Percentiles rank a stretch among this genome's conserved stretches.
Conservation (phyloP, 176 grass and related monocot genomes). For the Bolboschoenus planiculmis region DNA sequence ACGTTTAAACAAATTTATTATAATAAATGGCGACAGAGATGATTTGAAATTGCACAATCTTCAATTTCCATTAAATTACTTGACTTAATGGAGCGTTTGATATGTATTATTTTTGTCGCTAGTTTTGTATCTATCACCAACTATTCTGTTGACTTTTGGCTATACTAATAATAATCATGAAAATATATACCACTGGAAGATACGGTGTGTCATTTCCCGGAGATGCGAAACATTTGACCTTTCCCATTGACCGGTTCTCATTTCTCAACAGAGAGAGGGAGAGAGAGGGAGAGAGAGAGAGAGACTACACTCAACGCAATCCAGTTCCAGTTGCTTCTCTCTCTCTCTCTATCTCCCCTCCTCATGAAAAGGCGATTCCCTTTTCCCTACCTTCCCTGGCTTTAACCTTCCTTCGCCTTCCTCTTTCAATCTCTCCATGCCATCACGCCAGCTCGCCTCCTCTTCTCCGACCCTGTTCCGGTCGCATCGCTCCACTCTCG, state of each 20-base stretch:
- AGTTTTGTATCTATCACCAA: not conserved
- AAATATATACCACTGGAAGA: not conserved
- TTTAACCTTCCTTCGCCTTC: not conserved
- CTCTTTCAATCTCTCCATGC: conserved; percentile 25
- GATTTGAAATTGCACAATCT: not conserved
- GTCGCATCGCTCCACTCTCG: not conserved
- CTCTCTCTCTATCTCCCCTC: not conserved
- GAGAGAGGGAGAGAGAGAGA: conserved; percentile 1
- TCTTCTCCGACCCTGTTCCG: not conserved
- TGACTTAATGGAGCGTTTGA: not conserved
- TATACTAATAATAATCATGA: not conserved
- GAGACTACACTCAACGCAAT: not conserved
- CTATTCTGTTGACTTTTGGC: not conserved
- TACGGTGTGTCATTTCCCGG: not conserved
- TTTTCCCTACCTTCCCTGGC: conserved; percentile 18
- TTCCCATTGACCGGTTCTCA: not conserved
- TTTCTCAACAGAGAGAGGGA: not conserved
- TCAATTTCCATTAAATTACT: not conserved
- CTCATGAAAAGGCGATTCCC: conserved; percentile 47
- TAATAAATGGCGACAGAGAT: not conserved
- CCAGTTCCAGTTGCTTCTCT: not conserved
- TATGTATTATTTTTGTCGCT: not conserved
- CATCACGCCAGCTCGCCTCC: conserved; percentile 45
- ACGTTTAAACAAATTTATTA: not conserved
- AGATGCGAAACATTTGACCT: conserved; percentile 2